Evolutionary conservation across 2,329 filamentous ascomycete species (phyloP).

Genomic region (Aspergillus pseudonomiae): DNA sequence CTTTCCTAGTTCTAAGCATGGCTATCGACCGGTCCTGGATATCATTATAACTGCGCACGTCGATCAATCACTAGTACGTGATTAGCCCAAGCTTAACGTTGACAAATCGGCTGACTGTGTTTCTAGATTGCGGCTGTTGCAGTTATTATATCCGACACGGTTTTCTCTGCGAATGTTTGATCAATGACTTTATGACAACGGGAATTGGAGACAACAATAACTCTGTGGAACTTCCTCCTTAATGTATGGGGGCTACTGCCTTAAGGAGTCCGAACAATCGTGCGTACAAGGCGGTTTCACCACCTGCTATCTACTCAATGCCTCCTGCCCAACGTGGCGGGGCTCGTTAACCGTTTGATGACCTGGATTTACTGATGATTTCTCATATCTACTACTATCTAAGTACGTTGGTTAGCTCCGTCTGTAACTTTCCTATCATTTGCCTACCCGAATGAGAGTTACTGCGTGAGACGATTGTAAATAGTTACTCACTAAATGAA

Average conservation of each 20-base stretch:
- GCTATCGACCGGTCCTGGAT: conserved; percentile 30
- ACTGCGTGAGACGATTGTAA: not conserved
- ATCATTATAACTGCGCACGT: conserved; percentile 27
- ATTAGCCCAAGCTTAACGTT: not conserved
- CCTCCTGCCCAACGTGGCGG: not conserved
- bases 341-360: not conserved
- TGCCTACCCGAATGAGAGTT: not conserved
- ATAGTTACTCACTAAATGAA: not conserved
- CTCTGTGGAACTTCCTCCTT: not conserved
- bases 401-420: not conserved
- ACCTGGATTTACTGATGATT: not conserved
- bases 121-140: not conserved
- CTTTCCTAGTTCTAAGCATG: conserved; percentile 17
- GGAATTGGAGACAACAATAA: not conserved
- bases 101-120: not conserved
- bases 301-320: not conserved
- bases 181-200: not conserved
- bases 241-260: not conserved
- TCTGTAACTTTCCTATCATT: not conserved
- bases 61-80: conserved; percentile 29
- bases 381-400: not conserved
- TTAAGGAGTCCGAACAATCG: not conserved
- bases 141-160: conserved; percentile 1
- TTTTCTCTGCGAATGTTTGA: not conserved
- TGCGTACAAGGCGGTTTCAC: not conserved